phyloP scores from a whole-genome alignment of 495 filamentous ascomycete species.

The Tuber indicum region DNA sequence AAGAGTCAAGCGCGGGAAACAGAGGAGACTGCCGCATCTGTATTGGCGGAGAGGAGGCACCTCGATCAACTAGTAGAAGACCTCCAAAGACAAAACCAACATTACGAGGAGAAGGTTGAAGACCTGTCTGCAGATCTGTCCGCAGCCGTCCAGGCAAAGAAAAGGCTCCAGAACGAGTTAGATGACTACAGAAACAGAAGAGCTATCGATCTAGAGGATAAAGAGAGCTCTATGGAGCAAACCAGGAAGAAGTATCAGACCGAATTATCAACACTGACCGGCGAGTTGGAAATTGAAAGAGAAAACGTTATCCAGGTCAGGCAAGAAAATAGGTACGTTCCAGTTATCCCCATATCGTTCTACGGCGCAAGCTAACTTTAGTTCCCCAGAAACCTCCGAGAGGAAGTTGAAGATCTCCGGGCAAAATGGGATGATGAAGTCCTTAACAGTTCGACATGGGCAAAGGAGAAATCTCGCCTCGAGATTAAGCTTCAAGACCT shows the following conservation, averaged over 20 bases:
- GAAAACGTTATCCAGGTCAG: slow-evolving; percentile 70
- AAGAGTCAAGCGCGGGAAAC: slow-evolving; percentile 81
- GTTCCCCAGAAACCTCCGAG: slow-evolving; percentile 67
- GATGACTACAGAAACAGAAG: slow-evolving; percentile 94
- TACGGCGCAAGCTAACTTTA: slow-evolving; percentile 54
- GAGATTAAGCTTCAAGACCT: slow-evolving; percentile 88
- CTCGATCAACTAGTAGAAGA: slow-evolving; percentile 87
- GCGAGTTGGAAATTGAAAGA: slow-evolving; percentile 86
- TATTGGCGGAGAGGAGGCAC: slow-evolving; percentile 86
- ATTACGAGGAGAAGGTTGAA: slow-evolving; percentile 82
- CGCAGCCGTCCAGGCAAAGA: slow-evolving; percentile 80
- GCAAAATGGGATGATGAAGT: slow-evolving; percentile 99
- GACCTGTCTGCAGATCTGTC: slow-evolving; percentile 86
- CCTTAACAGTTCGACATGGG: slow-evolving; percentile 94
- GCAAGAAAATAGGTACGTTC: slow-evolving; percentile 41
- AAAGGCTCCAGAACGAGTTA: slow-evolving; percentile 91
- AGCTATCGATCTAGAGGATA: slow-evolving; percentile 94
- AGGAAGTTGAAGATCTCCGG: slow-evolving; percentile 89
- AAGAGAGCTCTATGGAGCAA: slow-evolving; percentile 92
- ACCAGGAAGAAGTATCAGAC: slow-evolving; percentile 94
- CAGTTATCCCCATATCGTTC: not conserved
- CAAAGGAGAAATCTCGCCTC: slow-evolving; percentile 90
- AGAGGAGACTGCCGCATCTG: slow-evolving; percentile 80
- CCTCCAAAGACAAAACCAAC: slow-evolving; percentile 79
- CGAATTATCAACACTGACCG: slow-evolving; percentile 79